Percentiles rank a stretch among this genome's conserved stretches.
These are phyloP conservation scores for Penicillium tannophilum DNA, from an alignment of 495 filamentous ascomycete genomes.

Conservation along the genomic window DNA sequence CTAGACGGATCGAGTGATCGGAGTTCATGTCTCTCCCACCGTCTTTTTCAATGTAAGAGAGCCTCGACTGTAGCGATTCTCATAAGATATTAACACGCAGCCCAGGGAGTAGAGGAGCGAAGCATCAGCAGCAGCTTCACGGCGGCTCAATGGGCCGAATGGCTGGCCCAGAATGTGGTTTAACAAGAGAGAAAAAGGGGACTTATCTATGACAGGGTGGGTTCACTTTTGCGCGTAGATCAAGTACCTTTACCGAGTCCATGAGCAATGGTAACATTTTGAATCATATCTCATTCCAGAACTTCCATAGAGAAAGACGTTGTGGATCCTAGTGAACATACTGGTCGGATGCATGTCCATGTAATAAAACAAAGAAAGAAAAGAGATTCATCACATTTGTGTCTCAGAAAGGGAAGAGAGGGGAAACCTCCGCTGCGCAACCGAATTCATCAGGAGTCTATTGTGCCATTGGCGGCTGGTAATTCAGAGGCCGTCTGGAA, in stretches of 20 bases:
- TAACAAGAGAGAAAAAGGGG: slow-evolving; percentile 34
- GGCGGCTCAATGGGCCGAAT: slow-evolving; percentile 79
- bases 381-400: slow-evolving; percentile 5
- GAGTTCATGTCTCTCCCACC: slow-evolving; percentile 88
- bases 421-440: slow-evolving; percentile 12
- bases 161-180: slow-evolving; percentile 74
- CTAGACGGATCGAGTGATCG: slow-evolving; percentile 65
- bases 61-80: background rate
- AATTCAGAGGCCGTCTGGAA: slow-evolving; percentile 80
- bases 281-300: slow-evolving; percentile 40
- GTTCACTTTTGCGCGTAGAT: slow-evolving; percentile 12
- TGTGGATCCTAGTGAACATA: slow-evolving; percentile 31
- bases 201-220: slow-evolving; percentile 9
- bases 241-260: slow-evolving; percentile 2
- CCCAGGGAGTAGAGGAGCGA: slow-evolving; percentile 71
- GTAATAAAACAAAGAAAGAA: slow-evolving; percentile 16
- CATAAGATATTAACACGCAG: slow-evolving; percentile 23
- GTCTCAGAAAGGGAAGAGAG: slow-evolving; percentile 1
- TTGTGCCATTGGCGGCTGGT: slow-evolving; percentile 66
- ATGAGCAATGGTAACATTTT: slow-evolving; percentile 16
- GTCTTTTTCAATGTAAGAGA: slow-evolving; percentile 73
- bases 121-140: slow-evolving; percentile 78
- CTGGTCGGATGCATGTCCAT: slow-evolving; percentile 24
- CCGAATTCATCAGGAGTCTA: slow-evolving; percentile 21
- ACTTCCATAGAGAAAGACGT: slow-evolving; percentile 32